Evolutionary conservation across 164 flowering plant species (phyloP).

Genomic region (Santalum album): DNA sequence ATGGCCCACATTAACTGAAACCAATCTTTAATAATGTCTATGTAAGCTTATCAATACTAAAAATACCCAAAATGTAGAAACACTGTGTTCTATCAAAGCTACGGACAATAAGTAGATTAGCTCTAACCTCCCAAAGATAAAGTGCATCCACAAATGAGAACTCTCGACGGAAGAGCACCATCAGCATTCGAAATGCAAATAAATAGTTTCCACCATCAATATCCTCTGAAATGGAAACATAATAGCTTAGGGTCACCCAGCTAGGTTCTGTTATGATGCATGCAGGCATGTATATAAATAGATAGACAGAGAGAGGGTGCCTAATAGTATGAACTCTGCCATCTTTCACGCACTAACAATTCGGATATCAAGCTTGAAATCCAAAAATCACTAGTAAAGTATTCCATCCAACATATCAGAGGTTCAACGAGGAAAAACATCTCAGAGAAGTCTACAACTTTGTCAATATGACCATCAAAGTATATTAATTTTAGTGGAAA

Average conservation of each 20-base stretch:
- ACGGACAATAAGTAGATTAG: neutral
- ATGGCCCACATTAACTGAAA: conserved; percentile 95
- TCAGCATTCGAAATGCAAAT: conserved; percentile 90
- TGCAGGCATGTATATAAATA: neutral
- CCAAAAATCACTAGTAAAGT: no score
- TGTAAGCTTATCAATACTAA: conserved; percentile 2
- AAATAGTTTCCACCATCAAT: conserved; percentile 89
- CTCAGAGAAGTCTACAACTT: no score
- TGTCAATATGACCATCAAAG: no score
- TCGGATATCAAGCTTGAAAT: no score
- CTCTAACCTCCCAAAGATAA: conserved; percentile 89
- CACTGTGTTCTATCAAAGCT: neutral
- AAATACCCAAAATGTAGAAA: neutral
- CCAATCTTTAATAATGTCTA: conserved; percentile 12
- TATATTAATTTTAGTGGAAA: no score
- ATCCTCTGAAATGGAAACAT: conserved; percentile 43
- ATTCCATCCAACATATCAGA: no score
- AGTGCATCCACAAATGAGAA: conserved; percentile 77
- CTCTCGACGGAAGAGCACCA: conserved; percentile 91
- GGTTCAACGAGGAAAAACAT: no score
- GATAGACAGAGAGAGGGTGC: no score
- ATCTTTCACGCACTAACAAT: no score
- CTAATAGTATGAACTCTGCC: no score
- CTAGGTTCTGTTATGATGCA: neutral
- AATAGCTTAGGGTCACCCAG: neutral